Evolutionary conservation across 331 rosid genomes (phyloP).

Genomic region (Quercus phellos): DNA sequence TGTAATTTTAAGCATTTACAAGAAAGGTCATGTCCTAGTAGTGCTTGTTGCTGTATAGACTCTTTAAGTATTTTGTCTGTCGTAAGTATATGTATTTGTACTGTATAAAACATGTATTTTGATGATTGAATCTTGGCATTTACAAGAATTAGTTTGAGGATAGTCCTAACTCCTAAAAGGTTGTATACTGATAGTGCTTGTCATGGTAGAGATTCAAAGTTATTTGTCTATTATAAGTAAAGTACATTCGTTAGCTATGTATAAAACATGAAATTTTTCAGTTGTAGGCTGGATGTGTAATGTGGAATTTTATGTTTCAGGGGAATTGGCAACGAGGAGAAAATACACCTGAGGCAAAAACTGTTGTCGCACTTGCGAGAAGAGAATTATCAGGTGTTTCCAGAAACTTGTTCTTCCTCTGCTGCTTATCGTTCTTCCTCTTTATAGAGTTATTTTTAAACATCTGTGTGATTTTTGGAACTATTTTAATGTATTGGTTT

Average conservation of each 20-base stretch:
- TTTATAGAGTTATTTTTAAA: slow-evolving; percentile 9
- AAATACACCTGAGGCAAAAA: slow-evolving; percentile 70
- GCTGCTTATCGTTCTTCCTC: not conserved
- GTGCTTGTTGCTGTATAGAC: too few species aligned
- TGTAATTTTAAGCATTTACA: too few species aligned
- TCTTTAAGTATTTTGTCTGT: too few species aligned
- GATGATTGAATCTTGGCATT: too few species aligned
- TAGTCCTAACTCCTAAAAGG: too few species aligned
- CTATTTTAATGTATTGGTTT: not conserved
- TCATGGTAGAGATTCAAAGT: not conserved
- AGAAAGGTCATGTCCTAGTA: too few species aligned
- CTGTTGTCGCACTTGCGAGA: slow-evolving; percentile 79
- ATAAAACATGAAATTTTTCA: not conserved
- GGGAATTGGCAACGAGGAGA: slow-evolving; percentile 91
- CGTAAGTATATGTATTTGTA: too few species aligned
- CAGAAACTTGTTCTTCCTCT: not conserved
- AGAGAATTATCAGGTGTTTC: slow-evolving; percentile 70
- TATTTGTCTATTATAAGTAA: not conserved
- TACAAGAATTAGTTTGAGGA: too few species aligned
- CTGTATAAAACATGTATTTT: too few species aligned
- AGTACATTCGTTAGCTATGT: not conserved
- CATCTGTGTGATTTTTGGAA: not conserved
- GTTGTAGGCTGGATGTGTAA: slow-evolving; percentile 5
- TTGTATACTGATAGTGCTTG: not conserved
- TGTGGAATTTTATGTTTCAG: slow-evolving; percentile 37